A percentile compares a stretch with the other conserved stretches of the same genome.
phyloP scores from a whole-genome alignment of 768 basidiomycete species.

The Psilocybe cyanescens region DNA sequence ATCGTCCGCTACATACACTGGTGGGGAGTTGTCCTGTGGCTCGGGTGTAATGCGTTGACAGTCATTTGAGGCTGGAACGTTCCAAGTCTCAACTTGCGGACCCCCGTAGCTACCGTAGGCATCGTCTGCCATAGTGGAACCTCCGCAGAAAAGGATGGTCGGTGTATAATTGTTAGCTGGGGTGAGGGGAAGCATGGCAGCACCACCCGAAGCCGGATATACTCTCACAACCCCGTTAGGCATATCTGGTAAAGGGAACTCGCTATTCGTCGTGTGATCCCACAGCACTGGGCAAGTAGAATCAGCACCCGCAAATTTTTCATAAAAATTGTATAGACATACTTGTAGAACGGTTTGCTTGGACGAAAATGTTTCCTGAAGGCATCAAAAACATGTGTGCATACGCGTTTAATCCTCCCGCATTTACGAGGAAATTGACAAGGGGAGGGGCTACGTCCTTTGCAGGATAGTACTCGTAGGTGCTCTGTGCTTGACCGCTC shows the following conservation, averaged over 20 bases:
- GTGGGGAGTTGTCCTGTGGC: constrained; percentile 62
- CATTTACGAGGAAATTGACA: constrained; percentile 69
- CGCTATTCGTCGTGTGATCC: constrained; percentile 49
- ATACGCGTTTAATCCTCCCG: constrained; percentile 81
- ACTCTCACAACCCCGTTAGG: constrained; percentile 74
- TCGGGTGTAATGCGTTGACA: constrained; percentile 89
- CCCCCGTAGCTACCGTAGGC: constrained; percentile 77
- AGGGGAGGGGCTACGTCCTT: constrained; percentile 46
- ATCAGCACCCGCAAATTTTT: background rate
- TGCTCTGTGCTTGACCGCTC: constrained; percentile 78
- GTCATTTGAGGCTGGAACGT: constrained; percentile 65
- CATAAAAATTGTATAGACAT: constrained; percentile 28
- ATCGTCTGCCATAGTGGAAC: constrained; percentile 71
- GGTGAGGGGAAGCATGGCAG: constrained; percentile 88
- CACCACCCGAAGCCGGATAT: constrained; percentile 87
- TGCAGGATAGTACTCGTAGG: constrained; percentile 81
- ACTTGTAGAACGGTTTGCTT: constrained; percentile 81
- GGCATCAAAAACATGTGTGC: constrained; percentile 73
- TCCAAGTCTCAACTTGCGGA: constrained; percentile 74
- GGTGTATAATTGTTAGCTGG: constrained; percentile 85
- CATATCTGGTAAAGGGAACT: constrained; percentile 71
- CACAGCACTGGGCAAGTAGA: constrained; percentile 22
- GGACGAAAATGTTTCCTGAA: constrained; percentile 78
- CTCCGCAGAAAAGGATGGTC: constrained; percentile 90
- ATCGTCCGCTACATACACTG: constrained; percentile 71